These are phyloP conservation scores for Puccinia coronata DNA, from an alignment of 1,284 basidiomycete species.

Conservation along the genomic window DNA sequence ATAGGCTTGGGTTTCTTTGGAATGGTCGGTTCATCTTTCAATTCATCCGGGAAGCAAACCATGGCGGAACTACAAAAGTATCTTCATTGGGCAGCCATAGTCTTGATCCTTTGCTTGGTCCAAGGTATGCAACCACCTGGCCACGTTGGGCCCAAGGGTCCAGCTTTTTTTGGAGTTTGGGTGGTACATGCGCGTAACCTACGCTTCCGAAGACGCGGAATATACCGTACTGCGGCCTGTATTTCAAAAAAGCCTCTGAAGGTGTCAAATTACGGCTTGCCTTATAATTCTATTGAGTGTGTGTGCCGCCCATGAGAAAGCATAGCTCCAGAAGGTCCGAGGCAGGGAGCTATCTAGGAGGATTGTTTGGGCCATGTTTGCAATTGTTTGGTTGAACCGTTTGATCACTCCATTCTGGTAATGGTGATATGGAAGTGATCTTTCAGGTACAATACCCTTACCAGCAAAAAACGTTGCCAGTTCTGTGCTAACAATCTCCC, in stretches of 20 bases:
- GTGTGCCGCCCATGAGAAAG: background rate
- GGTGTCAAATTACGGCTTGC: background rate
- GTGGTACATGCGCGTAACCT: background rate
- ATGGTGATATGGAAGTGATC: too few species aligned
- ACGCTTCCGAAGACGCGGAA: background rate
- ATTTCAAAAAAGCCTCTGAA: background rate
- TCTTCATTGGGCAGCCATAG: background rate
- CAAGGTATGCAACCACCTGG: background rate
- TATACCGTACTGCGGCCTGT: background rate
- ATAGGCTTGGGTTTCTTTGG: background rate
- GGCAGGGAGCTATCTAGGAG: background rate
- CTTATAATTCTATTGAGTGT: background rate
- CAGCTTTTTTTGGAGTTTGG: background rate
- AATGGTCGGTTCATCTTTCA: background rate
- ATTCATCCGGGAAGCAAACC: background rate
- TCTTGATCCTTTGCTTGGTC: background rate
- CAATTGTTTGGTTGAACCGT: too few species aligned
- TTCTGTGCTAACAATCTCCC: too few species aligned
- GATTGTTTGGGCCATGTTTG: background rate
- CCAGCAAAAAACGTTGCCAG: too few species aligned
- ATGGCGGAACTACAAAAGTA: background rate
- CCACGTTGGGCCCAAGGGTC: background rate
- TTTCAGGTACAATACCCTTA: too few species aligned
- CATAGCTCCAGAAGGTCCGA: constrained; percentile 10
- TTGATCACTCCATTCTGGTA: too few species aligned